Conservation (phyloP, 345 rosid species). For the Rhizophora apiculata region DNA sequence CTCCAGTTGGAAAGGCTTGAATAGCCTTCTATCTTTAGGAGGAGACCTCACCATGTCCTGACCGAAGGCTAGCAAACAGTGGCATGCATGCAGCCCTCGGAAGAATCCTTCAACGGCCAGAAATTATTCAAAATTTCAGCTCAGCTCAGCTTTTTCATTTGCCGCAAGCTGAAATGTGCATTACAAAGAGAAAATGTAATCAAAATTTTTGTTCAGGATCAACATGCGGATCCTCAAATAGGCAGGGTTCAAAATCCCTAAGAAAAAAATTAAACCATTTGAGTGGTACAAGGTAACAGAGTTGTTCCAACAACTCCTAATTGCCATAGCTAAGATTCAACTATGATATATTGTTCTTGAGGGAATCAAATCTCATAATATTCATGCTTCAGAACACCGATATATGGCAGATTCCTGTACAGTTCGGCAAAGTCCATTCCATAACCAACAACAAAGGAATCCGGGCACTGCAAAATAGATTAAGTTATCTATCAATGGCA, state of each 20-base stretch:
- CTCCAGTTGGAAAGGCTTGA: too few species aligned
- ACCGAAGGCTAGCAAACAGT: too few species aligned
- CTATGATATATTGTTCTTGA: not conserved
- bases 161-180: not conserved
- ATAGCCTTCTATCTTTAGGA: too few species aligned
- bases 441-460: conserved; percentile 79
- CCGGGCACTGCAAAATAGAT: conserved; percentile 67
- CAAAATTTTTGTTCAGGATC: too few species aligned
- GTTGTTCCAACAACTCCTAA: not conserved
- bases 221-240: too few species aligned
- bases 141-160: too few species aligned
- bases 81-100: too few species aligned
- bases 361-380: conserved; percentile 32
- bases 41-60: too few species aligned
- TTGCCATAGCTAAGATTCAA: not conserved
- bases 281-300: not conserved
- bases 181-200: not conserved
- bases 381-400: conserved; percentile 81
- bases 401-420: conserved; percentile 79
- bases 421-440: conserved; percentile 94
- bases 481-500: not conserved
- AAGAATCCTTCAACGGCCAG: too few species aligned
- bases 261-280: not conserved
- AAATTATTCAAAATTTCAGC: too few species aligned
- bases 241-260: not conserved